Evolutionary conservation across 805 yeast genomes (phyloP), one percentile per base, ranked within the genome.

Genomic region (Lipomyces yamadae): DNA sequence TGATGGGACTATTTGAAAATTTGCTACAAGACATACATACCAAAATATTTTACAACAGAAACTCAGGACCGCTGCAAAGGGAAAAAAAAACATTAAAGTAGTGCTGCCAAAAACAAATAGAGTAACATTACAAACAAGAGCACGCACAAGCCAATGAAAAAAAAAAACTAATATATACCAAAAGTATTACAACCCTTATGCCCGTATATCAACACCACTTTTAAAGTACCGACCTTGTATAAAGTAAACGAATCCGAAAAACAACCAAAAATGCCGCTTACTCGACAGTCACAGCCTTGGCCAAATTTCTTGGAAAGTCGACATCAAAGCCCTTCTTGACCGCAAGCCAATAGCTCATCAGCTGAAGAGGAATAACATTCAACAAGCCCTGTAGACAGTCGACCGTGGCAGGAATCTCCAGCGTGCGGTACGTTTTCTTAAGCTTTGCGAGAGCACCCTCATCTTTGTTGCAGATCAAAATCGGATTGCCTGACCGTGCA

Each of bases 271-370:
- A 42, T 37, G 6, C 48, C 8, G 2, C 7, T 77, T 82, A 93
- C 82, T 92, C 98, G 70, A 95, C 99, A 58, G 99, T 95, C 65
- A 95, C 99, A 61, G 97, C 89, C 83, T 95, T 95, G 70, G 99
- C 99, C 81, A 95, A 85, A 83, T 95, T 95, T 81, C 99, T 88
- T 72, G 99, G 99, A 88, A 94, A 94, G 79, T 95, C 99, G 65
- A 96, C 99, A 77, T 95, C 97, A 73, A 91, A 89, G 53, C 98
- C 98, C 77, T 94, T 90, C 80, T 88, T 87, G 63, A 92, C 94
- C 63, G 99, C 98, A 75, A 95, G 84, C 95, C 97, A 93, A 82
- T 95, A 95, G 76, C 97, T 89, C 86, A 93, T 92, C 79, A 95
- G 84, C 80, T 95, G 99, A 77, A 95, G 79, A 64, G 99, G 99